Base-by-base conservation (phyloP, 345 rosid species). In the Eutrema heterophyllum region DNA sequence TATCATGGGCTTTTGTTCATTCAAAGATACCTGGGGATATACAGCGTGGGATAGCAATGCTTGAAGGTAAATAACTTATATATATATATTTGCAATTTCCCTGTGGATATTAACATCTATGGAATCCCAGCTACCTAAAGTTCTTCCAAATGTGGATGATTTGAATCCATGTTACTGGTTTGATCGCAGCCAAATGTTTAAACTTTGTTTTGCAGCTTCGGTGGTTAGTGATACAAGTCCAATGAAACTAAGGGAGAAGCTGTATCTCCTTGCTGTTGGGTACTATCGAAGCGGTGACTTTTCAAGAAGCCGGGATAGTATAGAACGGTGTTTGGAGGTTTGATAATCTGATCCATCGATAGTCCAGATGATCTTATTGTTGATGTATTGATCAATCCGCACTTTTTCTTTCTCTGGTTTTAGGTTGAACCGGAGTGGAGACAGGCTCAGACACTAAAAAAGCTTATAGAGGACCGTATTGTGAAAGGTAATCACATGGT, bases 1-100 rank as follows among this genome's bases (percentile, higher is more conserved):
- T 91, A 32, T 91, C 95, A 5, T 91, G 97, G 97, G 85, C 97
- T 79, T 93, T 91, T 66, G 89, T 89, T 81, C 97, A 91, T 76
- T 89, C 95, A 4, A 84, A 84, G 67, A 76, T 61, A 21, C 62
- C 83, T 1, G 88, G 70, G 21, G 91, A 89, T 74, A 83, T 87
- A 16, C 95, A 89, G 56, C 97, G 95, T 24, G 97, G 96, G 15
- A 82, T 89, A 45, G 92, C 86, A n/a, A 87, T 91, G 96, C 91
- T 91, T 73, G 91, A 89, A 89, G 86, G 96, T 90, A 18, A 52
- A 45, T 58, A 3, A 7, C 9, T 26, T 12, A 7, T 9, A 18
- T 4, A 36, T 54, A 5, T 39, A 6, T 27, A 16, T 1, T 13
- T 29, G 18, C 54, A 26, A 33, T 32, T 39, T 62, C 11, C 32